Base-by-base conservation (phyloP, 1,139 yeast genomes). In the Pichia sp. region DNA sequence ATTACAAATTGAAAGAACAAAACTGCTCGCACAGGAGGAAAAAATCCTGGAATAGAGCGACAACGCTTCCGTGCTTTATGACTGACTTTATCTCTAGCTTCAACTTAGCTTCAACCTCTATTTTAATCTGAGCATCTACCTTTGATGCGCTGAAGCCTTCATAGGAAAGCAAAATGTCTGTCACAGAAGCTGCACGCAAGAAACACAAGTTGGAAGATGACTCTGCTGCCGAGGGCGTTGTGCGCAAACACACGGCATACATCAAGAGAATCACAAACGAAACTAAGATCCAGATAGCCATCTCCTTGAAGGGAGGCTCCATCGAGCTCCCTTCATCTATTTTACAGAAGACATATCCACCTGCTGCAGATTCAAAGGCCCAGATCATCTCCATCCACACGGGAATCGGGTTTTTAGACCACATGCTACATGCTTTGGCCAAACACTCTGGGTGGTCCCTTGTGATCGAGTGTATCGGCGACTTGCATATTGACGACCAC, bases 371-470 rank as follows among this genome's bases (percentile, higher is more conserved):
- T 26, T 34, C 55, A 5, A 47, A 51, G 2, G 73, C 86, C 3
- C 99, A 93, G 70, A 75, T 79, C 11, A 90, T 93, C 59, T 76
- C 81, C 48, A 83, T 93, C 54, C 89, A 89, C 65, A 87, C 98
- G 0, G 99, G 99, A 46, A 81, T 93, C 54, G 99, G 99, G 1
- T 93, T 93, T 69, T 75, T 93, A 59, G 99, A 93, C 73, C 99
- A 93, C 71, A 93, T 93, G 99, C 76, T 93, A 47, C 97, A 92
- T 67, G 99, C 99, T 0, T 77, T 93, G 63, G 97, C 98, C 46
- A 93, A 93, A 68, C 99, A 93, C 71, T 78, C 95, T 1, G 99
- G 99, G 13, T 93, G 99, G 99, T 89, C 97, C 23, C 71, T 93
- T 58, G 76, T 88, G 38, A 80, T 93, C 31, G 96, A 88, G 67